Evolutionary conservation across 2,329 filamentous ascomycete species (phyloP), one percentile per base, ranked within the genome.

Genomic region (Cladosporium sp.): DNA sequence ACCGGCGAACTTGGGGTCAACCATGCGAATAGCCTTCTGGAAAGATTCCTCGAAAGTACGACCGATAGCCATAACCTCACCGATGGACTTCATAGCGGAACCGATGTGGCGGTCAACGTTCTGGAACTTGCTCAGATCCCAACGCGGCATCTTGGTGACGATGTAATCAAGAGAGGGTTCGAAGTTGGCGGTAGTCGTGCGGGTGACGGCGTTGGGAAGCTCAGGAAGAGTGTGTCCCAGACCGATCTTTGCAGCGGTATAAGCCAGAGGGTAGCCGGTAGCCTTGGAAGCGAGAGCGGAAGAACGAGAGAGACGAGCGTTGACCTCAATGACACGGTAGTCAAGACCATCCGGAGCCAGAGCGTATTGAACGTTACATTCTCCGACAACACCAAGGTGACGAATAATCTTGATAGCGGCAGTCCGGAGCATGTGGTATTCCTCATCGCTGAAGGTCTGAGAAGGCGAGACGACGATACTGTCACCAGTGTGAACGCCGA

Each of bases 31-130:
- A 58, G 93, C 93, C 78, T 98, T 98, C 73, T 98, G 93, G 77
- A 98, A 95, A 13, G 90, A 95, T 76, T 98, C 93, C 74, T 98
- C 93, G 64, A 97, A 98, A 31, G 93, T 97, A 72, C 93, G 85
- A 61, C 93, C 93, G 65, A 98, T 97, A 59, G 93, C 93, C 93
- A 98, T 98, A 56, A 98, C 93, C 74, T 98, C 93, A 69, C 93
- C 93, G 54, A 98, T 91, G 19, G 91, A 96, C 78, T 97, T 98
- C 93, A 98, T 98, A 57, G 92, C 87, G 68, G 89, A 95, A 62
- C 93, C 93, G 68, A 98, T 97, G 67, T 95, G 88, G 56, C 93
- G 87, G 79, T 95, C 95, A 59, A 98, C 93, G 66, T 97, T 92
- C 75, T 97, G 92, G 80, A 98, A 98, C 77, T 98, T 98, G 78